Conservation (phyloP, 176 grass and related monocot genomes). For the Carex pumila region DNA sequence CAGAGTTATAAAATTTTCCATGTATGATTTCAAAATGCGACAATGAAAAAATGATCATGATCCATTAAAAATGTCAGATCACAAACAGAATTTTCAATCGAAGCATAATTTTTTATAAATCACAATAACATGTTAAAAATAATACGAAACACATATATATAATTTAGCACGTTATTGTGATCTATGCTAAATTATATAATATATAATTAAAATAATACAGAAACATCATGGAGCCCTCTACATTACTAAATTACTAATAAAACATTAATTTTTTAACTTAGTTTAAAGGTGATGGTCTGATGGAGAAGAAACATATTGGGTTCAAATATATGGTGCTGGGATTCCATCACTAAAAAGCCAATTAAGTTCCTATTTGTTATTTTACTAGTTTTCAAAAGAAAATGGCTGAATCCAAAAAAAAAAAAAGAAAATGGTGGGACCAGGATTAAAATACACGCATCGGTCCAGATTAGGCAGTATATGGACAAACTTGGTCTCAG, state of each 20-base stretch:
- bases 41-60: too few species aligned
- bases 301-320: not conserved
- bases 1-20: too few species aligned
- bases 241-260: not conserved
- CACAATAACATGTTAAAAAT: too few species aligned
- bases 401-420: too few species aligned
- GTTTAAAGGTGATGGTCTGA: not conserved
- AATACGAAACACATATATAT: too few species aligned
- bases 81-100: too few species aligned
- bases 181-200: too few species aligned
- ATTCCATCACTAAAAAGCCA: not conserved
- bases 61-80: too few species aligned
- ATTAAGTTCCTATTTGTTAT: not conserved
- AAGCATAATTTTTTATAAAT: too few species aligned
- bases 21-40: too few species aligned
- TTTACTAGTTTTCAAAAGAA: constrained; percentile 11
- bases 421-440: not conserved
- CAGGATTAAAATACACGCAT: constrained; percentile 13
- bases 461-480: constrained; percentile 5
- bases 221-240: not conserved
- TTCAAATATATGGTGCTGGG: not conserved
- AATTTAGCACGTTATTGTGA: too few species aligned
- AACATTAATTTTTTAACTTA: not conserved
- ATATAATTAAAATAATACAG: too few species aligned
- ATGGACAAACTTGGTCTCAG: constrained; percentile 11